phyloP scores from a whole-genome alignment of 1,284 basidiomycete genomes.

The Heterobasidion irregulare region DNA sequence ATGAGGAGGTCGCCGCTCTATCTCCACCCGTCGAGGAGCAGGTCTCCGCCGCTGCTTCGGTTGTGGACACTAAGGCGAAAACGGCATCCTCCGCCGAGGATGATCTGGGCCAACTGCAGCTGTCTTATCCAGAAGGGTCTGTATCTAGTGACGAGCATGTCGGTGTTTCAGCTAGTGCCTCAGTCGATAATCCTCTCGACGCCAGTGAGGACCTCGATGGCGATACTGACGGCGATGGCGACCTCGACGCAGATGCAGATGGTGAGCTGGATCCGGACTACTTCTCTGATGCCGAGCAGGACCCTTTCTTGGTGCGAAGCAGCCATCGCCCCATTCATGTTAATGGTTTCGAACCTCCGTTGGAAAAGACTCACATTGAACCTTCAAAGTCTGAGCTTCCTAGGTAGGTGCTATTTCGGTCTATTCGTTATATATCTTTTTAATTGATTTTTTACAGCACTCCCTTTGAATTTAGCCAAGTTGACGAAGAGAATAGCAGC shows the following conservation, averaged over 20 bases:
- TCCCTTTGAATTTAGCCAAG: no score
- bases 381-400: background rate
- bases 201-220: background rate
- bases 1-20: background rate
- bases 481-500: no score
- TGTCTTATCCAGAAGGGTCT: background rate
- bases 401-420: no score
- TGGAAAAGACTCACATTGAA: constrained; percentile 17
- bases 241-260: constrained; percentile 12
- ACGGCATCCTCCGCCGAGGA: background rate
- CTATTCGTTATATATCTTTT: no score
- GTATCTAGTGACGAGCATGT: no score
- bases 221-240: background rate
- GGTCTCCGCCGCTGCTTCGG: no score
- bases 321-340: no score
- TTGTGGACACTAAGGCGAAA: no score
- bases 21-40: no score
- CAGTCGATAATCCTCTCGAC: background rate
- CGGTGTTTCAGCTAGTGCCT: background rate
- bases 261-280: constrained; percentile 18
- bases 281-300: background rate
- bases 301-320: constrained; percentile 11
- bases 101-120: background rate
- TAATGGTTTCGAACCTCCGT: background rate
- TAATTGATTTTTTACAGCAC: no score